A percentile compares a stretch with the other conserved stretches of the same genome.
Evolutionary conservation across 441 rosid species (phyloP).

Genomic region (Flueggea neowawraea): DNA sequence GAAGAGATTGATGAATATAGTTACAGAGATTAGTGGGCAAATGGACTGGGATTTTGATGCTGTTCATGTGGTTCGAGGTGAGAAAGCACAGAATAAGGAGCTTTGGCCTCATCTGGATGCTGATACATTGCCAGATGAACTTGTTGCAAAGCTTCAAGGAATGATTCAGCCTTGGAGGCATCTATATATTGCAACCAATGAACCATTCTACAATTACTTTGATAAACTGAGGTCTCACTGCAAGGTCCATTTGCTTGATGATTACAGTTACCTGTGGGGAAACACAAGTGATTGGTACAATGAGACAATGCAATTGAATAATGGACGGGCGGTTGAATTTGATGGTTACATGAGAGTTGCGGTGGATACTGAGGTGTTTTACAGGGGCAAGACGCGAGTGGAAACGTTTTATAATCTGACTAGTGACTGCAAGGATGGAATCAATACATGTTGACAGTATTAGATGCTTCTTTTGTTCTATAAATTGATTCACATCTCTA

Average conservation of each 20-base stretch:
- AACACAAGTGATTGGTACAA: constrained; percentile 88
- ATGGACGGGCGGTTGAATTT: constrained; percentile 72
- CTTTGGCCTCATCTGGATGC: constrained; percentile 87
- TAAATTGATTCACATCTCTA: constrained; percentile 10
- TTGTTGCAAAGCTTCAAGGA: constrained; percentile 53
- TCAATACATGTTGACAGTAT: constrained; percentile 66
- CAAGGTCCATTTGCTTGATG: constrained; percentile 87
- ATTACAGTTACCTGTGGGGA: constrained; percentile 81
- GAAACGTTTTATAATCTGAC: constrained; percentile 94
- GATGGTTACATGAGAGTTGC: constrained; percentile 98
- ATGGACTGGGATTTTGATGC: constrained; percentile 99
- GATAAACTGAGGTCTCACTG: constrained; percentile 85
- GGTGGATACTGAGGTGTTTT: constrained; percentile 92
- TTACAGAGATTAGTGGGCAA: constrained; percentile 71
- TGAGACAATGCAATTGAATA: constrained; percentile 64
- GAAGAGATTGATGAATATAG: constrained; percentile 93
- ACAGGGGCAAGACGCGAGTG: constrained; percentile 70
- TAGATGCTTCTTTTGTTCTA: background rate
- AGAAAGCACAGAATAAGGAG: constrained; percentile 74
- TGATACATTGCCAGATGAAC: constrained; percentile 86
- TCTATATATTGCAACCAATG: constrained; percentile 82
- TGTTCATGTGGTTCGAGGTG: constrained; percentile 91
- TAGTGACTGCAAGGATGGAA: constrained; percentile 90
- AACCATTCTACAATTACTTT: constrained; percentile 84
- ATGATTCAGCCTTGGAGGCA: constrained; percentile 73